Base-by-base conservation (phyloP, 1,284 basidiomycete species). In the Phylloporus sp. region DNA sequence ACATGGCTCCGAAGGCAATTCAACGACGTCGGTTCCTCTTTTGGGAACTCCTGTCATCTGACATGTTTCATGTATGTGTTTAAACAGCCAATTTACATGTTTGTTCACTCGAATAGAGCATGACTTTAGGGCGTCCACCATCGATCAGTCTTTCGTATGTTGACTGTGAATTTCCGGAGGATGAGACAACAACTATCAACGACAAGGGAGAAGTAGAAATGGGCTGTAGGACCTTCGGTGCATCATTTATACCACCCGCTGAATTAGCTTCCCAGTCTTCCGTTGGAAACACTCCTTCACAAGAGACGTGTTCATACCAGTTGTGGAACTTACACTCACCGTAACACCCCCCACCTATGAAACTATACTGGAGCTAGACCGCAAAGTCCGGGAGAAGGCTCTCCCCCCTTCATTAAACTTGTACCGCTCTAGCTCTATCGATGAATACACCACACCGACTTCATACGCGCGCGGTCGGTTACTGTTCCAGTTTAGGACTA, bases 141-240 rank as follows among this genome's bases (percentile, higher is more conserved):
- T 81, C 85, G 8, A 82, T 86, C 53, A 80, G 81, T 22, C 68
- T 85, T 24, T 84, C 85, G 4, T 88, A 87, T 60, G 75, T 86
- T 24, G 86, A 87, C 63, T 86, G 84, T 62, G 83, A 86, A 70
- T 84, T 86, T 57, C 85, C 85, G 11, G 78, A 78, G 49, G 83
- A 85, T 50, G 82, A 84, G 24, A 79, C 81, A 42, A 73, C 77
- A 42, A 81, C 75, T 3, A 66, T 85, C 37, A 84, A 84, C 67
- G 77, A 79, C 54, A 74, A 83, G 53, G 85, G 84, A 26, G 81
- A 83, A 55, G 71, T 76, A 13, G 74, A 80, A 54, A 75, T 80
- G 37, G 82, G 84, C 64, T 86, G 85, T 87, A 69, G 72, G 82
- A 64, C 29, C 29, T 57, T 40, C n/a, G 47, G 47, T 31, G 6